Percentiles rank a stretch among this genome's conserved stretches.
phyloP scores from a whole-genome alignment of 2,329 filamentous ascomycete species.

The Ramichloridium luteum region DNA sequence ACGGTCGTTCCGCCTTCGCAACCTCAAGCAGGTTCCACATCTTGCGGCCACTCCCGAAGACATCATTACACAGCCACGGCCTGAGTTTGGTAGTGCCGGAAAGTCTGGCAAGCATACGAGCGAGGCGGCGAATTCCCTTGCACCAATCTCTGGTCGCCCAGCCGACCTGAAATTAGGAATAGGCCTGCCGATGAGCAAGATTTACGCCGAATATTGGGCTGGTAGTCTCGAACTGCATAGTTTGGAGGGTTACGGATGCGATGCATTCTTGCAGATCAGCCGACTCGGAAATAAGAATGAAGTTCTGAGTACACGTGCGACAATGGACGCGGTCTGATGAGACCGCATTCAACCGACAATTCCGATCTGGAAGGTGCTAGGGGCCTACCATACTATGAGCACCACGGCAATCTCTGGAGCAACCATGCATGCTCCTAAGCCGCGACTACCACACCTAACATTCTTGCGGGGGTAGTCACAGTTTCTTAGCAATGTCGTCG shows the following conservation, averaged over 20 bases:
- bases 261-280: conserved; percentile 91
- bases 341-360: no score
- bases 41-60: conserved; percentile 88
- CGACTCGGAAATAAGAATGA: conserved; percentile 98
- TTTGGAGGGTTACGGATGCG: conserved; percentile 87
- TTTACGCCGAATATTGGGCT: conserved; percentile 98
- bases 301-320: conserved; percentile 54
- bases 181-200: conserved; percentile 81
- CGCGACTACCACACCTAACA: no score
- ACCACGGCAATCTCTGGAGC: no score
- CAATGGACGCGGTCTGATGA: conserved; percentile 41
- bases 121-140: conserved; percentile 48
- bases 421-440: no score
- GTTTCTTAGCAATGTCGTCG: no score
- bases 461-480: no score
- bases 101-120: neutral
- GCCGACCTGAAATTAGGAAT: conserved; percentile 83
- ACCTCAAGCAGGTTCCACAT: conserved; percentile 73
- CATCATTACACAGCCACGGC: conserved; percentile 11
- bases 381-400: no score
- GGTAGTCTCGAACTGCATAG: conserved; percentile 84
- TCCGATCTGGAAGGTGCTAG: no score
- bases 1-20: conserved; percentile 64
- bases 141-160: conserved; percentile 66
- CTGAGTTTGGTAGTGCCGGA: conserved; percentile 38